Evolutionary conservation across 2,329 filamentous ascomycete genomes (phyloP).

Genomic region (Pseudogymnoascus sp.): DNA sequence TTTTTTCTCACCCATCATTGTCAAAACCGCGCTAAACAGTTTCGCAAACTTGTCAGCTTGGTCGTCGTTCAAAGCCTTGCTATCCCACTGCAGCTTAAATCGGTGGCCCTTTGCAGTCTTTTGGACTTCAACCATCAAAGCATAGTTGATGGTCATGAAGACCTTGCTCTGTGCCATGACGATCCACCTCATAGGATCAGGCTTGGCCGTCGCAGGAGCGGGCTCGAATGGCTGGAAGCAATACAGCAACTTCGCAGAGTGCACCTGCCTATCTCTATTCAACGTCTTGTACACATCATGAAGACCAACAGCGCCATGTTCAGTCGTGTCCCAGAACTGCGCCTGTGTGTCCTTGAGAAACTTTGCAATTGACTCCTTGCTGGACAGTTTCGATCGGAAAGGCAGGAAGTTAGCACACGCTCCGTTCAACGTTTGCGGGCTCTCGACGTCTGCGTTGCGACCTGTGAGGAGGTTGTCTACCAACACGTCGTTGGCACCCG

Average conservation of each 20-base stretch:
- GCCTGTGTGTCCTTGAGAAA: conserved; percentile 23
- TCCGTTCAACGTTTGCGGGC: conserved; percentile 33
- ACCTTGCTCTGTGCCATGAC: conserved; percentile 17
- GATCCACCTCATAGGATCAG: conserved; percentile 15
- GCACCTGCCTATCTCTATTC: conserved; percentile 15
- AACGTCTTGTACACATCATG: conserved; percentile 25
- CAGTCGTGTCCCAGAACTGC: conserved; percentile 27
- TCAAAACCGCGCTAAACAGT: background rate
- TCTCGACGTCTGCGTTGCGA: conserved; percentile 31
- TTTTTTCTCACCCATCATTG: background rate
- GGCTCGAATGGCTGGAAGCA: conserved; percentile 32
- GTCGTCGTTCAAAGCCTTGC: background rate
- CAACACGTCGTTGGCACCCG: conserved; percentile 19
- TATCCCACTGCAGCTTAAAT: conserved; percentile 10
- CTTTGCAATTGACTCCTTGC: conserved; percentile 10
- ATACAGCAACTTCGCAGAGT: conserved; percentile 23
- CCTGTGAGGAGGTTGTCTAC: conserved; percentile 34
- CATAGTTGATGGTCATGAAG: conserved; percentile 14
- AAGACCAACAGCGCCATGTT: conserved; percentile 25
- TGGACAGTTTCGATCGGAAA: conserved; percentile 21
- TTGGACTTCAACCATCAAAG: conserved; percentile 14
- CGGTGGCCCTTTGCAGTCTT: conserved; percentile 11
- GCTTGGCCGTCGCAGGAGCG: conserved; percentile 13
- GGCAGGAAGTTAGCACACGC: conserved; percentile 33
- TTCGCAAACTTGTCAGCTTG: background rate